phyloP scores from a whole-genome alignment of 2,329 filamentous ascomycete species.

The Botrytis fabae region DNA sequence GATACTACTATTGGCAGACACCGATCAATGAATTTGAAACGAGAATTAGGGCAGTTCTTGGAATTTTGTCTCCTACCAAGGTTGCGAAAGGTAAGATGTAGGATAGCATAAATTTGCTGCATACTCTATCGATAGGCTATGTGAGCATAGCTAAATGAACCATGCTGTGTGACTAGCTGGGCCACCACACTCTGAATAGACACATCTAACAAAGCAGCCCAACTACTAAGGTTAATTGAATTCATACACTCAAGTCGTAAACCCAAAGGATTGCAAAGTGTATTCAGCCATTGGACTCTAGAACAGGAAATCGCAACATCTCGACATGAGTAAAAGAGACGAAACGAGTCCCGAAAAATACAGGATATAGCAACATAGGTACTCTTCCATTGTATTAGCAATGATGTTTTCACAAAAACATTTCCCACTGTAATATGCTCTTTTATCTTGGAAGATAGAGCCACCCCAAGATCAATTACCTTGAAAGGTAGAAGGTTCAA shows the following conservation, averaged over 20 bases:
- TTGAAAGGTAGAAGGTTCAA: not conserved
- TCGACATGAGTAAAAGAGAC: not conserved
- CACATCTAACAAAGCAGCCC: not conserved
- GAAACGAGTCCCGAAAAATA: not conserved
- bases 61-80: not conserved
- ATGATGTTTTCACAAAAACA: not conserved
- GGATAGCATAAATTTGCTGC: not conserved
- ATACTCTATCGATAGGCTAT: not conserved
- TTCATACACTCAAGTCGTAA: not conserved
- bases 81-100: not conserved
- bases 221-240: not conserved
- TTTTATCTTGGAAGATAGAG: not conserved
- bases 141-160: not conserved
- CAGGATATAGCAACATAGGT: not conserved
- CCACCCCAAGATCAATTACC: not conserved
- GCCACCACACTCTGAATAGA: not conserved
- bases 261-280: not conserved
- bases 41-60: not conserved
- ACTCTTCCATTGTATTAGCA: not conserved
- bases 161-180: too few relatives aligned
- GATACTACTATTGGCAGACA: not conserved
- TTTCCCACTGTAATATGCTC: not conserved
- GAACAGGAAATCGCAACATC: not conserved
- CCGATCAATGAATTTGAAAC: not conserved
- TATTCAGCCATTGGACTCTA: not conserved